A percentile compares a stretch with the other conserved stretches of the same genome.
These are phyloP conservation scores for Nakataea oryzae DNA, from an alignment of 2,329 filamentous ascomycete species.

Conservation along the genomic window DNA sequence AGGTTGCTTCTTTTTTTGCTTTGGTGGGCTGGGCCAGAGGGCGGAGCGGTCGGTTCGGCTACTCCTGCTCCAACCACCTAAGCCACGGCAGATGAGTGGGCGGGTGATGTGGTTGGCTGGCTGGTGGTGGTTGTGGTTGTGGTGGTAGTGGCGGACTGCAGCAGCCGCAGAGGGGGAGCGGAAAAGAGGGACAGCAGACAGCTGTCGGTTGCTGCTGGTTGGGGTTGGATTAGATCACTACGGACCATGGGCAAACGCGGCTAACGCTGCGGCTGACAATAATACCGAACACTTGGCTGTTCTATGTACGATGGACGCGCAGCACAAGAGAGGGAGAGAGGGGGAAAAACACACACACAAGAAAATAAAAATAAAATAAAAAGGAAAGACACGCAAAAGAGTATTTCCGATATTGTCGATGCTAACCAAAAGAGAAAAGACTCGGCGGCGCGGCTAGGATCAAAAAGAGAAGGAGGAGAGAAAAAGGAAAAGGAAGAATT, in stretches of 20 bases:
- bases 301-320: not conserved
- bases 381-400: too few species aligned
- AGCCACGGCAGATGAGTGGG: too few species aligned
- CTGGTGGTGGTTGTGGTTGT: too few species aligned
- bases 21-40: conserved; percentile 5
- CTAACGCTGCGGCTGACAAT: not conserved
- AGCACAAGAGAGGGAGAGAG: not conserved
- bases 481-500: conserved; percentile 1
- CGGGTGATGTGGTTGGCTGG: not conserved
- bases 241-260: not conserved
- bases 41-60: conserved; percentile 5
- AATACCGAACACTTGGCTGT: not conserved
- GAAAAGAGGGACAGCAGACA: not conserved
- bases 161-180: conserved; percentile 2
- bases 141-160: conserved; percentile 4
- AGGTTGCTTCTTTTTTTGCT: conserved; percentile 5
- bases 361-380: not conserved
- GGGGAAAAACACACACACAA: not conserved
- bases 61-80: not conserved
- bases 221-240: not conserved
- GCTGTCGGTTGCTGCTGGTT: not conserved
- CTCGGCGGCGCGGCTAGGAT: not conserved
- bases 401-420: too few species aligned
- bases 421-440: too few species aligned
- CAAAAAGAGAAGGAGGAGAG: not conserved